Percentiles rank a stretch among this genome's conserved stretches.
These are phyloP conservation scores for Chamaenerion angustifolium DNA, from an alignment of 345 rosid genomes.

Conservation along the genomic window DNA sequence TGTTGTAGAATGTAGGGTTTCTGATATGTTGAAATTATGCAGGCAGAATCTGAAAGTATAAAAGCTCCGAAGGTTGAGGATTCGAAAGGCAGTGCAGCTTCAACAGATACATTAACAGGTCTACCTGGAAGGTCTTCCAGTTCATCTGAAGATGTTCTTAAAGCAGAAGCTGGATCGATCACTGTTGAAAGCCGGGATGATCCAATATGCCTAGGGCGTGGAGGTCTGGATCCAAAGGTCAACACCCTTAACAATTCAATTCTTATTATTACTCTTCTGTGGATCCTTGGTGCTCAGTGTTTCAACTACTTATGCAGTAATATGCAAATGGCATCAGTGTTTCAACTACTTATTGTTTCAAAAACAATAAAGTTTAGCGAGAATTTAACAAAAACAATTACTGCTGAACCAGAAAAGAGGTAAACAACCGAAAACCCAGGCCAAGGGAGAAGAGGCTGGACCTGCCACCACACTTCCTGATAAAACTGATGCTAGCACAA, in stretches of 20 bases:
- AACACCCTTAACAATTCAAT: slow-evolving; percentile 1
- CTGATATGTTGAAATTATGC: slow-evolving; percentile 7
- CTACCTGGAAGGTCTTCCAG: slow-evolving; percentile 15
- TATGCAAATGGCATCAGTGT: too few relatives aligned
- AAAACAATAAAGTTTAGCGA: too few relatives aligned
- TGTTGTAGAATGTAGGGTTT: not conserved
- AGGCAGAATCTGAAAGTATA: slow-evolving; percentile 20
- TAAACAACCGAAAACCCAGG: slow-evolving; percentile 30
- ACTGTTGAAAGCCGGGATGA: slow-evolving; percentile 23
- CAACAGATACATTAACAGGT: slow-evolving; percentile 21
- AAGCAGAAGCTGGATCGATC: slow-evolving; percentile 25
- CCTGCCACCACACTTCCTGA: slow-evolving; percentile 23
- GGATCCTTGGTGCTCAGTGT: too few relatives aligned
- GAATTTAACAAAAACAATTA: too few relatives aligned
- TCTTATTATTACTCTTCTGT: not conserved
- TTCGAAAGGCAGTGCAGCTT: slow-evolving; percentile 14
- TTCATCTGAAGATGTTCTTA: slow-evolving; percentile 19
- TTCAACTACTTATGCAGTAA: too few relatives aligned
- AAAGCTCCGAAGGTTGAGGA: slow-evolving; percentile 10
- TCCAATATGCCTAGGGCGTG: slow-evolving; percentile 87
- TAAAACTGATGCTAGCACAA: slow-evolving; percentile 22
- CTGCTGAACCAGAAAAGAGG: slow-evolving; percentile 21
- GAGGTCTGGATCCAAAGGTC: slow-evolving; percentile 79
- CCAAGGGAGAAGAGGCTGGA: slow-evolving; percentile 25
- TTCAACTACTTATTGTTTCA: too few relatives aligned